Base-by-base conservation (phyloP, 2,329 filamentous ascomycete species). In the Pezicula carpinea region DNA sequence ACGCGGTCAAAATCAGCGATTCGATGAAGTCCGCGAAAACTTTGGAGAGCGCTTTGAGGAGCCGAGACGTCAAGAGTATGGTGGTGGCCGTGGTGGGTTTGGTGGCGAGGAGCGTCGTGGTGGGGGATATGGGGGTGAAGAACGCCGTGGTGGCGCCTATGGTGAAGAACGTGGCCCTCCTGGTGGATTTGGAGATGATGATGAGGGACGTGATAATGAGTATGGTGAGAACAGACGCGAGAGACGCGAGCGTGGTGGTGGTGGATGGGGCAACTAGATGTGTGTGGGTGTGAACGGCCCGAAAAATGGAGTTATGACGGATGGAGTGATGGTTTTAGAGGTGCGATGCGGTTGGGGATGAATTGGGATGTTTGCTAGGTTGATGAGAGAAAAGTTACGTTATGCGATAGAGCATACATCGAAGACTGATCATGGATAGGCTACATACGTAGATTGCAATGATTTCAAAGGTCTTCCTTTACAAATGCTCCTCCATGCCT, bases 121-220 rank as follows among this genome's bases (percentile, higher is more conserved):
- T 47, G 52, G 54, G 5, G 53, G 59, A 1, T 48, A 53, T n/a
- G 65, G 60, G 17, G 53, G 60, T 6, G 54, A 59, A 6, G 51
- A 61, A 18, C 46, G 49, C 33, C 14, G 39, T 26, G 44, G 43
- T 10, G 38, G 38, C 46, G 19, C 34, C 43, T 41, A 31, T 21
- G 35, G 36, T 8, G 35, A 29, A 14, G 43, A 35, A n/a, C 15
- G 32, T 38, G 31, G 21, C 4, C 11, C n/a, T 15, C 32, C 22
- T 14, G 33, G 22, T 39, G 48, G 35, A n/a, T 40, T 22, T 40
- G 31, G 36, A n/a, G 39, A 47, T n/a, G 53, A 50, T 33, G 34
- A 48, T 21, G 43, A 45, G 35, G 35, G 55, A 22, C 42, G 47
- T 22, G 5, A 29, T 23, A 11, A 40, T 22, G 38, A 15, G 47